A percentile compares a stretch with the other conserved stretches of the same genome.
Conservation (phyloP, 331 rosid species). For the Prunus yedoensis region DNA sequence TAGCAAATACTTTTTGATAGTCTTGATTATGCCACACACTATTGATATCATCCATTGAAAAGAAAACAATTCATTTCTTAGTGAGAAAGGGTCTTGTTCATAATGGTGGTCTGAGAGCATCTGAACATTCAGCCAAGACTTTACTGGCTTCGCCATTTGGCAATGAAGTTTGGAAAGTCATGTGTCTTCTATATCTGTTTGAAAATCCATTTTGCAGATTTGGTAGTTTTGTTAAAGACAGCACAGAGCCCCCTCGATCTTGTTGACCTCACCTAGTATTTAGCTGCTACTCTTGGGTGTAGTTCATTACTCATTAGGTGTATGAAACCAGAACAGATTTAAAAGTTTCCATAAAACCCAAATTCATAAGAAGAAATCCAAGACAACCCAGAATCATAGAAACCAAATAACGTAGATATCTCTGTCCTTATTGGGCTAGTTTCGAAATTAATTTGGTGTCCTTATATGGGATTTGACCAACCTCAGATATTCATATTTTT, state of each 20-base stretch:
- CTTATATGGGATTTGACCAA: slow-evolving; percentile 21
- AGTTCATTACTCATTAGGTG: background rate
- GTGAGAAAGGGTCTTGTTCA: background rate
- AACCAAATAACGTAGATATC: background rate
- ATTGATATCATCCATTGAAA: background rate
- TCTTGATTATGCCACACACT: no score
- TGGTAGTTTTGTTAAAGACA: background rate
- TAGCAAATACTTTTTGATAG: no score
- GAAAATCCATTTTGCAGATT: background rate
- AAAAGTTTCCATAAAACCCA: background rate
- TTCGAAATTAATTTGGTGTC: slow-evolving; percentile 11
- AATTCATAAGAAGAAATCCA: slow-evolving; percentile 1
- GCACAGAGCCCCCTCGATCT: background rate
- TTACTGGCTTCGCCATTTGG: background rate
- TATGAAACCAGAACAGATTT: background rate
- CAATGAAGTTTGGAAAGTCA: background rate
- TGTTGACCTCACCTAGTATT: background rate
- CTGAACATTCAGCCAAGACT: background rate
- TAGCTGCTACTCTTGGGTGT: background rate
- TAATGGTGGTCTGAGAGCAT: background rate
- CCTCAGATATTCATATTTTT: background rate
- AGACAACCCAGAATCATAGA: background rate
- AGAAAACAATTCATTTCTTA: background rate
- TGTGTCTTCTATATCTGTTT: background rate
- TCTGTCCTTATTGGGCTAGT: slow-evolving; percentile 8